Evolutionary conservation across 257 asterid genomes (phyloP), one percentile per base, ranked within the genome.

Genomic region (Echites panduratus): DNA sequence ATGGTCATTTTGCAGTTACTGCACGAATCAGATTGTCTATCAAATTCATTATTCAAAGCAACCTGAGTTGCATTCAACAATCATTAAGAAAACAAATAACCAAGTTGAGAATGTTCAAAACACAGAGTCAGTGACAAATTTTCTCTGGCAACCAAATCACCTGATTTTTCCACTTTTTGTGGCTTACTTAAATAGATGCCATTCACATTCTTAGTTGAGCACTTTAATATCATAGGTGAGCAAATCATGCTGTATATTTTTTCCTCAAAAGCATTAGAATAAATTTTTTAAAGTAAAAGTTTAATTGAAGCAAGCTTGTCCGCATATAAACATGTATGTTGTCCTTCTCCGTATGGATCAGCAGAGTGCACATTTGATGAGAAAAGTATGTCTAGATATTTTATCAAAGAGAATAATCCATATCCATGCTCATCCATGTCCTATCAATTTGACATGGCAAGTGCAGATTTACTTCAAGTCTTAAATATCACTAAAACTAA

Each of bases 1-100:
- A 14, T 32, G 40, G 56, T 20, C 52, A 62, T 73, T 61, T 47
- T 72, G 49, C 53, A 57, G 35, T 1, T 27, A 72, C 58, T 14
- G 54, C 10, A 61, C n/a, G 48, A 32, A 73, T 2, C 53, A 49
- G 64, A 62, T 73, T 48, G n/a, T 59, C 24, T n/a, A 72, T 27
- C 9, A 27, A 38, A 10, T 72, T 12, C 44, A 44, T 32, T 43
- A 72, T 4, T 38, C 8, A 17, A 44, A 27, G 32, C 24, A 45
- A 4, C 11, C 10, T 47, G 9, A 44, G 20, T 26, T 17, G 61
- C 22, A 6, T 10, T 26, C 48, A 72, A 61, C 29, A 70, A 2
- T 50, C 13, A 45, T 24, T 40, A 49, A 69, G 47, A 32, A 50
- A 17, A 48, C 1, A 4, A 57, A 44, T 13, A 16, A 27, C 20